Evolutionary conservation across 495 filamentous ascomycete species (phyloP), one percentile per base, ranked within the genome.

Genomic region (Tuber magnatum): DNA sequence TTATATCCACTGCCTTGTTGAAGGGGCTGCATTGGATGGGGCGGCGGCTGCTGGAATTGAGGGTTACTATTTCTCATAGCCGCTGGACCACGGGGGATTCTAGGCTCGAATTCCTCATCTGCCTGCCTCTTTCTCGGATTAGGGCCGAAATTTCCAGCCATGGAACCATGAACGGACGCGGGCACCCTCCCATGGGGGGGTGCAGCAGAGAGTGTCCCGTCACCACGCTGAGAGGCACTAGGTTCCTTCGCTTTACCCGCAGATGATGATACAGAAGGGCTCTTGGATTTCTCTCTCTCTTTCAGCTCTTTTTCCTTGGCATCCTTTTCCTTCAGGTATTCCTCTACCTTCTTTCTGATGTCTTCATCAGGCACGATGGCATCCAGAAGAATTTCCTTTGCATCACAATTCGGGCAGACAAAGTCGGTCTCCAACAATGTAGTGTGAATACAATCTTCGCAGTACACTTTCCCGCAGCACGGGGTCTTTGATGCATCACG

Each of bases 401-500:
- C 92, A 83, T 91, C 88, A 86, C 95, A 99, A 71, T 89, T 91
- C 74, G 96, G 96, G 84, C 95, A 99, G 81, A 92, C 87, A 86
- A 99, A 93, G 87, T 99, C 95, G 88, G 91, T 94, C 86, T 98
- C 93, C 85, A 97, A 93, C 86, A 99, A 90, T 81, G 93, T 91
- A 89, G 94, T 96, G 80, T 94, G 94, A 84, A 98, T 97, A 91
- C 95, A 99, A 80, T 98, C 93, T 88, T 93, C 92, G 89, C 95
- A 99, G 88, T 94, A 98, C 83, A 94, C 97, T 87, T 91, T 94
- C 84, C 91, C 88, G 87, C 95, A 99, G 87, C 95, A 99, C 76
- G 95, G 96, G 79, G 94, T 98, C 88, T 97, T 94, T 86, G 93
- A 94, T 87, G 95, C 94, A 83, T 97, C 92, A 90, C 94, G 88